Percentiles rank a stretch among this genome's conserved stretches.
phyloP scores from a whole-genome alignment of 2,329 filamentous ascomycete species.

The Colletotrichum liriopes region DNA sequence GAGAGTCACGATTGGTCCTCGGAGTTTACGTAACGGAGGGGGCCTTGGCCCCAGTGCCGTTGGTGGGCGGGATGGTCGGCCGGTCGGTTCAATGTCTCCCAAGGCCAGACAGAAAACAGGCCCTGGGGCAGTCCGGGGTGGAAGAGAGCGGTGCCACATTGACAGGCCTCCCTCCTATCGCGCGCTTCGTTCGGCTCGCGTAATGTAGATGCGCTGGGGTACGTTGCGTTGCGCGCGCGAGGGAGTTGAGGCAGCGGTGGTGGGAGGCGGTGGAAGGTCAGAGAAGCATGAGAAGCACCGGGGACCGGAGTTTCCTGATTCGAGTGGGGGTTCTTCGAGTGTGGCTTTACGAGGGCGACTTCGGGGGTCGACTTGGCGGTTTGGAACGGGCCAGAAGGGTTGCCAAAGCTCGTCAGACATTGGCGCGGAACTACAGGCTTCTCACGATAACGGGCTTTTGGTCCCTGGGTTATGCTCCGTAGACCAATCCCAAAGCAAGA shows the following conservation, averaged over 20 bases:
- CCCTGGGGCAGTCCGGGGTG: neutral
- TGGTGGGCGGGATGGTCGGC: slow-evolving; percentile 30
- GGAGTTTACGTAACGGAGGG: slow-evolving; percentile 30
- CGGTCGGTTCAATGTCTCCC: slow-evolving; percentile 39
- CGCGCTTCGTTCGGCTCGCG: slow-evolving; percentile 6
- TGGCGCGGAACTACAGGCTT: slow-evolving; percentile 20
- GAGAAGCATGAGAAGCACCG: slow-evolving; percentile 17
- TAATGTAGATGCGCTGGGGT: slow-evolving; percentile 20
- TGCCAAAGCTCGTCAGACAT: slow-evolving; percentile 32
- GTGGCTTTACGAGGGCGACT: neutral
- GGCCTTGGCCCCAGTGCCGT: neutral
- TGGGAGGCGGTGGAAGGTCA: slow-evolving; percentile 32
- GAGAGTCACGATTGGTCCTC: neutral
- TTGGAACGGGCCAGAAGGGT: neutral
- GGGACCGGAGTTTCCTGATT: slow-evolving; percentile 40
- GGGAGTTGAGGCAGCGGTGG: neutral
- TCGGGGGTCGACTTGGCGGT: neutral
- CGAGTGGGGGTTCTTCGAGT: slow-evolving; percentile 13
- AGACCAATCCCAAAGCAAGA: neutral
- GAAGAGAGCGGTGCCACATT: neutral
- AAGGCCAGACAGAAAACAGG: neutral
- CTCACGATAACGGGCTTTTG: slow-evolving; percentile 1
- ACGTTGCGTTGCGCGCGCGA: neutral
- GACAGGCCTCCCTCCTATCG: neutral
- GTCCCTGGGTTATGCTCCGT: neutral